These are phyloP conservation scores for Poteriospumella lacustris DNA, from an alignment of 108 stramenopile genomes.

Conservation along the genomic window DNA sequence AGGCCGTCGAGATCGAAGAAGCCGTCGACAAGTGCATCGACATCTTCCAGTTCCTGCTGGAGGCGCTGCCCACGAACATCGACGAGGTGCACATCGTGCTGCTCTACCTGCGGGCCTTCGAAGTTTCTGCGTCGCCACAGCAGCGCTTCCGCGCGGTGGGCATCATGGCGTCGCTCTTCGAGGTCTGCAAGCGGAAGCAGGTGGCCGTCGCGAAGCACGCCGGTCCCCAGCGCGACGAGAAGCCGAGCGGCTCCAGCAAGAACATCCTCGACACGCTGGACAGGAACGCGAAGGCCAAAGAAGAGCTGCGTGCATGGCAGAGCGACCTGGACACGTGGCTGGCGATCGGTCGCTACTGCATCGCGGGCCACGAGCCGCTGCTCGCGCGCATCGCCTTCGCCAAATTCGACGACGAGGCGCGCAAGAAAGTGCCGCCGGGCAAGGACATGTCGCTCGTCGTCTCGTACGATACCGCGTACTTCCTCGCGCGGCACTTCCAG, in stretches of 20 bases:
- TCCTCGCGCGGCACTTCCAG: neutral
- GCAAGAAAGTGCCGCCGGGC: neutral
- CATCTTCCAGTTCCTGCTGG: conserved; percentile 24
- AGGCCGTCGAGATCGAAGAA: conserved; percentile 1
- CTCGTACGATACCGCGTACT: neutral
- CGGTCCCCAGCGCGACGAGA: neutral
- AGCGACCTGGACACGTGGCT: neutral
- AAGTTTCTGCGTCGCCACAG: neutral
- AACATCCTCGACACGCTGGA: neutral
- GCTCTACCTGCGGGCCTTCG: neutral
- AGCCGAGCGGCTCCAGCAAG: neutral
- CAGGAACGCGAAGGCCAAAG: neutral
- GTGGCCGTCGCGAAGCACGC: neutral
- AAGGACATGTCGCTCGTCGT: neutral
- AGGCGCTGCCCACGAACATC: neutral
- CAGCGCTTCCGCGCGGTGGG: neutral
- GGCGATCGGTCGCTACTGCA: neutral
- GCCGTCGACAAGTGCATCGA: conserved; percentile 8
- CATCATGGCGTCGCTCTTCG: neutral
- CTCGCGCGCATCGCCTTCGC: neutral
- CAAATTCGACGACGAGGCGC: neutral
- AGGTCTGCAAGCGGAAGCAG: neutral
- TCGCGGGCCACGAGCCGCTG: neutral
- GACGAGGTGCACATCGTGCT: neutral
- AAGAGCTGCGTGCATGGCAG: neutral